Base-by-base conservation (phyloP, 768 basidiomycete genomes). In the Tulasnella sp. region DNA sequence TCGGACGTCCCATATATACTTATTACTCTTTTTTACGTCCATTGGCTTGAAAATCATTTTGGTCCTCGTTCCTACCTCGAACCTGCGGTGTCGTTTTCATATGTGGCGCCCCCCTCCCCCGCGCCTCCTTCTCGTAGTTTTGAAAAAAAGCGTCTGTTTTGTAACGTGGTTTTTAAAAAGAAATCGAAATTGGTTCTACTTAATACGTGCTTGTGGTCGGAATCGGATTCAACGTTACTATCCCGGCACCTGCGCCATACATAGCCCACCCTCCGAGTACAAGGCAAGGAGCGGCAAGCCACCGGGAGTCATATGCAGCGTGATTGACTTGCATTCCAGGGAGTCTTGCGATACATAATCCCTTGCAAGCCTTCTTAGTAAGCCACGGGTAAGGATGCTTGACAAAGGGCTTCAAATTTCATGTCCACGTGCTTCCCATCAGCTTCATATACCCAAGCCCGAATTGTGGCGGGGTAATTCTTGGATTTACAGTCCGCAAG, bases 21-120 rank as follows among this genome's bases (percentile, higher is more conserved):
- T 68, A 68, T 68, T 68, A 36, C 62, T 68, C 31, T 68, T 68
- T 27, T 58, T 36, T 68, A 68, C 62, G 31, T 68, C 62, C 62
- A 36, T 68, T 52, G 52, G 52, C n/a, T 52, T n/a, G 52, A 44
- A 40, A 52, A 52, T 52, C n/a, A 5, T 52, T 24, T 52, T 24
- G 3, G 48, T 48, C 21, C 2, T 48, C 10, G 52, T 52, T 52
- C 52, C 52, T 52, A 24, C 24, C 52, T 52, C 52, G n/a, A n/a
- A 24, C 52, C 21, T n/a, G n/a, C n/a, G n/a, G n/a, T n/a, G n/a
- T n/a, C n/a, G n/a, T n/a, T n/a, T n/a, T n/a, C n/a, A n/a, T n/a
- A n/a, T n/a, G n/a, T n/a, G n/a, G n/a, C n/a, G n/a, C n/a, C 52
- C 52, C 21, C 52, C n/a, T 24, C 21, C 4, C n/a, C 52, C n/a